Evolutionary conservation across 805 yeast species (phyloP).

Genomic region (Saccharomycopsis microspora): DNA sequence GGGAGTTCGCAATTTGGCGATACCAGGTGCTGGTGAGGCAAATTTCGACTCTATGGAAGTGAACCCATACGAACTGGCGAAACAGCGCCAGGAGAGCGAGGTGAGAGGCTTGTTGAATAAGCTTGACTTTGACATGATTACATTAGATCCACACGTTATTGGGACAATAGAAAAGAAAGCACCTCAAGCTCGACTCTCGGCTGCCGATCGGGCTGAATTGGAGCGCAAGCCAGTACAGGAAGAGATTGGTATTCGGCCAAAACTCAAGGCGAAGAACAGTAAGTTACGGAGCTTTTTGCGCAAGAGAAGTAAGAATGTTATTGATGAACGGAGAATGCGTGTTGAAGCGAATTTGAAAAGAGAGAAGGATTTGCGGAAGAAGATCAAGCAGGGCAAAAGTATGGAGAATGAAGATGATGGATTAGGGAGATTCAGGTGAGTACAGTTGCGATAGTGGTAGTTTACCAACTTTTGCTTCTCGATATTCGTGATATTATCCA

Average conservation of each 20-base stretch:
- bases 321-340: constrained; percentile 23
- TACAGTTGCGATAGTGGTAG: no score
- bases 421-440: no score
- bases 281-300: constrained; percentile 56
- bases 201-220: constrained; percentile 41
- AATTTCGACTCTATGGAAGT: constrained; percentile 88
- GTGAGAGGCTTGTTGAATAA: constrained; percentile 79
- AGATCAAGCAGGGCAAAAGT: constrained; percentile 20
- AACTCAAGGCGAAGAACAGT: constrained; percentile 71
- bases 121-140: constrained; percentile 83
- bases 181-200: constrained; percentile 47
- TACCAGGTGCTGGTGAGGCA: constrained; percentile 98
- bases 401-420: constrained; percentile 40
- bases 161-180: constrained; percentile 77
- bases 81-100: constrained; percentile 90
- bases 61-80: constrained; percentile 85
- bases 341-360: constrained; percentile 37
- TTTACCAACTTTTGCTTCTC: no score
- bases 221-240: constrained; percentile 21
- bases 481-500: no score
- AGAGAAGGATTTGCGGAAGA: constrained; percentile 62
- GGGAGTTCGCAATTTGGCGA: constrained; percentile 74
- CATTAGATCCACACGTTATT: constrained; percentile 78
- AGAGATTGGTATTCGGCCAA: constrained; percentile 39
- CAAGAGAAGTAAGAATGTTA: constrained; percentile 22